Percentiles rank a stretch among this genome's conserved stretches.
phyloP scores from a whole-genome alignment of 2,329 filamentous ascomycete species.

The Claviceps fusiformis region DNA sequence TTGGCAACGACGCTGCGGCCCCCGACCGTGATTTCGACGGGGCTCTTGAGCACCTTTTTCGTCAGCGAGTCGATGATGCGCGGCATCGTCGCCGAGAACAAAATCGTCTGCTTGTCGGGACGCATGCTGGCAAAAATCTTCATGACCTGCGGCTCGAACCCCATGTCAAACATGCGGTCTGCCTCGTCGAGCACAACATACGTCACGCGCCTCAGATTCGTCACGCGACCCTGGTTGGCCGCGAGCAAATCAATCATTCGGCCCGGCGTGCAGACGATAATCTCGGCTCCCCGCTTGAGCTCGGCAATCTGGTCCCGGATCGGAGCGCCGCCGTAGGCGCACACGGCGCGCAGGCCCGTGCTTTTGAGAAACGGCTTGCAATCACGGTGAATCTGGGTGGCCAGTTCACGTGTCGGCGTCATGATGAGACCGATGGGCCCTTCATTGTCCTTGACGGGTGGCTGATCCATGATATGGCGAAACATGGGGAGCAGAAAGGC shows the following conservation, averaged over 20 bases:
- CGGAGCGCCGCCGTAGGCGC: constrained; percentile 86
- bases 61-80: constrained; percentile 83
- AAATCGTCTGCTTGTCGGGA: constrained; percentile 81
- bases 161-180: constrained; percentile 99
- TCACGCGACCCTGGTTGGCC: constrained; percentile 87
- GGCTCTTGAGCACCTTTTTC: constrained; percentile 72
- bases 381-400: constrained; percentile 85
- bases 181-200: constrained; percentile 96
- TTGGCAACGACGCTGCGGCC: constrained; percentile 76
- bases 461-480: constrained; percentile 90
- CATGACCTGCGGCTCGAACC: constrained; percentile 95
- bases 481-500: constrained; percentile 96
- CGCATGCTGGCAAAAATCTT: constrained; percentile 89
- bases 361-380: constrained; percentile 89
- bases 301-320: constrained; percentile 98
- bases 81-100: constrained; percentile 95
- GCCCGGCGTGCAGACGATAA: constrained; percentile 88
- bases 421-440: constrained; percentile 82
- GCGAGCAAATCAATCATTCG: constrained; percentile 91
- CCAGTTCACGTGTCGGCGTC: constrained; percentile 87
- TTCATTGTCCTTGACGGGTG: constrained; percentile 66
- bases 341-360: constrained; percentile 72
- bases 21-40: constrained; percentile 85
- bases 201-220: constrained; percentile 75
- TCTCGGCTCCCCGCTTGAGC: constrained; percentile 85